Conservation (phyloP, 176 grass and related monocot genomes). For the Oryza australiensis region DNA sequence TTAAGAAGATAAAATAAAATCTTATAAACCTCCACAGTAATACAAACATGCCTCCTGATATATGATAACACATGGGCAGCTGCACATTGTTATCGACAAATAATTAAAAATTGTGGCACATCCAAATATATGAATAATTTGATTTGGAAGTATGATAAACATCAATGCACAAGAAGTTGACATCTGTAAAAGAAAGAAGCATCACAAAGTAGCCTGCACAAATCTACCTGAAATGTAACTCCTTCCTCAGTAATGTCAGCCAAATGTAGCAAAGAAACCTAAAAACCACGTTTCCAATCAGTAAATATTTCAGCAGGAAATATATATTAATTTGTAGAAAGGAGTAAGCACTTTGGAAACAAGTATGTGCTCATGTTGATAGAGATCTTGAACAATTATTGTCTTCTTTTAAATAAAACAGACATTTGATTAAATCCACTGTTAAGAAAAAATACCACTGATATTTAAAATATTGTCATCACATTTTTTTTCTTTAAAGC, state of each 20-base stretch:
- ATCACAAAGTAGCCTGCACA: not conserved
- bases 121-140: slow-evolving; percentile 1
- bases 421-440: not conserved
- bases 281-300: slow-evolving; percentile 29
- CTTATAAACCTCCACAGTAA: too few species aligned
- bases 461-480: not conserved
- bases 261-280: slow-evolving; percentile 98
- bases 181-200: not conserved
- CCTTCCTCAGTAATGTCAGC: slow-evolving; percentile 97
- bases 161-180: not conserved
- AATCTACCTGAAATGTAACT: slow-evolving; percentile 94
- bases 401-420: not conserved
- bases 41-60: too few species aligned
- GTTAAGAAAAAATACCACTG: not conserved
- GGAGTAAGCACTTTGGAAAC: not conserved
- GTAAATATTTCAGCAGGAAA: slow-evolving; percentile 22
- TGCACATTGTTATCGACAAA: too few species aligned
- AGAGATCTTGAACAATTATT: not conserved
- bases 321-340: not conserved
- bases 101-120: too few species aligned
- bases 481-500: not conserved
- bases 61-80: too few species aligned
- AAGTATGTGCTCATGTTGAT: not conserved
- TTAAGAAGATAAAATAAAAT: too few species aligned
- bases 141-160: slow-evolving; percentile 3